Conservation (phyloP, 257 asterid genomes). For the Datura wrightii region DNA sequence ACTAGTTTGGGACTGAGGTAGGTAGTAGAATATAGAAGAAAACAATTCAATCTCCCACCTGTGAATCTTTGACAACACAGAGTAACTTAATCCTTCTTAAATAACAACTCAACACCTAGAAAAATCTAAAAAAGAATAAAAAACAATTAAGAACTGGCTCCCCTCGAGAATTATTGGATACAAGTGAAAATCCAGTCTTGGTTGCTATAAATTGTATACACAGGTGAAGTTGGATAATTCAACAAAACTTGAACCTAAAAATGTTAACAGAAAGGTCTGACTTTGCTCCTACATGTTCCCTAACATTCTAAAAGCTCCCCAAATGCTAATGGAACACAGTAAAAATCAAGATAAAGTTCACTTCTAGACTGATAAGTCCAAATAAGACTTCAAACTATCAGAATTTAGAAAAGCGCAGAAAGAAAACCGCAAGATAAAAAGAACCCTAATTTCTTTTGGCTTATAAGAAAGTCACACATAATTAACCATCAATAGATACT, state of each 20-base stretch:
- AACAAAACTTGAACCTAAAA: conserved; percentile 17
- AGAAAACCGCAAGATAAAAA: background rate
- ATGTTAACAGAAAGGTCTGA: background rate
- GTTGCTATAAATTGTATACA: background rate
- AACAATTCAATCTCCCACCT: background rate
- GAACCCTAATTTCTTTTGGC: background rate
- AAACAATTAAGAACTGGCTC: conserved; percentile 2
- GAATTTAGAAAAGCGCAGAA: background rate
- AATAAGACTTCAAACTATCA: background rate
- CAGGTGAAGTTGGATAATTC: conserved; percentile 21
- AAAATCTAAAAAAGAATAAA: background rate
- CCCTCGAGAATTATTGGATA: background rate
- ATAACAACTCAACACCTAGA: background rate
- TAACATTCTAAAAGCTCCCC: background rate
- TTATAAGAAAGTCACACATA: background rate
- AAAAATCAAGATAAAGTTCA: background rate
- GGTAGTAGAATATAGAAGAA: background rate
- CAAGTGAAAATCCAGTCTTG: background rate
- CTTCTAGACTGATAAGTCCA: background rate
- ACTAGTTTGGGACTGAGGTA: background rate
- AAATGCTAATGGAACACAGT: background rate
- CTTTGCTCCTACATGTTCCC: background rate
- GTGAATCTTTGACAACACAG: background rate
- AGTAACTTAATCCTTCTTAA: background rate
- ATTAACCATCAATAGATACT: conserved; percentile 13